phyloP scores from a whole-genome alignment of 108 stramenopile species.

The Craspedostauros australis region DNA sequence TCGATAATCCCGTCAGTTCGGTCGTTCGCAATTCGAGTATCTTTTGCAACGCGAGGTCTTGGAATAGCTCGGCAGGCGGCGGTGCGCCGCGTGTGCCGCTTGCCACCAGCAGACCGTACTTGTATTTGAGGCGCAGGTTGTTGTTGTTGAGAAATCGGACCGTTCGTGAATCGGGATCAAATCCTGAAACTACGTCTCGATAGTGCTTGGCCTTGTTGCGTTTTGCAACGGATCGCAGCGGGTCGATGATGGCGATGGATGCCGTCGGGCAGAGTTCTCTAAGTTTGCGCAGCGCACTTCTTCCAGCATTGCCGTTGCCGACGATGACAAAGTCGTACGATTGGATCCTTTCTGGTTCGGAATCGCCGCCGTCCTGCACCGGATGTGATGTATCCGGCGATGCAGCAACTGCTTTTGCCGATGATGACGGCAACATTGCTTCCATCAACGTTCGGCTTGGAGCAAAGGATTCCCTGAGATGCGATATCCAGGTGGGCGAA shows the following conservation, averaged over 20 bases:
- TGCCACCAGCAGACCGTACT: constrained; percentile 67
- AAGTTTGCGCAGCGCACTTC: constrained; percentile 34
- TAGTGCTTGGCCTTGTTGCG: constrained; percentile 2
- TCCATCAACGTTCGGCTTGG: too few relatives aligned
- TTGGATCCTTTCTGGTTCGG: too few relatives aligned
- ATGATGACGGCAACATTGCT: too few relatives aligned
- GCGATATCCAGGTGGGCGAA: too few relatives aligned
- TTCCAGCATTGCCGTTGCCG: constrained; percentile 52
- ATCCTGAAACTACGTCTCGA: constrained; percentile 18
- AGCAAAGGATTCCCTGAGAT: too few relatives aligned
- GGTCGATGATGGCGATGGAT: constrained; percentile 47
- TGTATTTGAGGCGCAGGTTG: constrained; percentile 34
- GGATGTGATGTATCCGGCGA: too few relatives aligned
- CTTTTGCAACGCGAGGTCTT: constrained; percentile 32
- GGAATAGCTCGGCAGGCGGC: constrained; percentile 58
- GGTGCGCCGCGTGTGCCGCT: constrained; percentile 78
- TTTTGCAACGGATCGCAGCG: constrained; percentile 16
- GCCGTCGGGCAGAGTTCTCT: constrained; percentile 37
- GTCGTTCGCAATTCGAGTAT: constrained; percentile 63
- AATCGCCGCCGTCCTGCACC: too few relatives aligned
- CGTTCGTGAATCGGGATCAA: constrained; percentile 29
- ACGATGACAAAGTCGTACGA: constrained; percentile 56
- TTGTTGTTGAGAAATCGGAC: constrained; percentile 17
- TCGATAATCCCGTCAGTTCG: constrained; percentile 23
- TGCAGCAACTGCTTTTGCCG: too few relatives aligned